A percentile compares a stretch with the other conserved stretches of the same genome.
Evolutionary conservation across 2,329 filamentous ascomycete species (phyloP).

Genomic region (Xylariomycetidae sp.): DNA sequence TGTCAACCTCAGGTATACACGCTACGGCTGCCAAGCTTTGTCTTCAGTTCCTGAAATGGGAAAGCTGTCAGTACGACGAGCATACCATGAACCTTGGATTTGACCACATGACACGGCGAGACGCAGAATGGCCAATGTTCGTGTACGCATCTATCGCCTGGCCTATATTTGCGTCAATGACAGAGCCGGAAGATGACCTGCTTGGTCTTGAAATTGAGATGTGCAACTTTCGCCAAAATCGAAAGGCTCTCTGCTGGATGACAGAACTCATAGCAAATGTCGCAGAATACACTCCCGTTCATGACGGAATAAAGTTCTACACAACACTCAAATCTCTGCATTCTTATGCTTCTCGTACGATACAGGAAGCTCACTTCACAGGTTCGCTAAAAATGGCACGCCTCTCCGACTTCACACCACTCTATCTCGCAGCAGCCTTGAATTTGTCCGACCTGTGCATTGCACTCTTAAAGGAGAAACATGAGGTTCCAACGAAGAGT

Average conservation of each 20-base stretch:
- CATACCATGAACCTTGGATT: background rate
- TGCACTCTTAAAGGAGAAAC: background rate
- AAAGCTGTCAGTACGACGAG: conserved; percentile 10
- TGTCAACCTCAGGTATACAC: conserved; percentile 5
- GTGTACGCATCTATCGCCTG: too few relatives aligned
- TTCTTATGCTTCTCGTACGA: background rate
- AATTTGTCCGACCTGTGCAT: background rate
- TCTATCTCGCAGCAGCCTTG: background rate
- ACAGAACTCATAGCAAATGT: background rate
- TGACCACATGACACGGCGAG: too few relatives aligned
- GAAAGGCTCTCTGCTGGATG: background rate
- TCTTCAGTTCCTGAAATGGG: conserved; percentile 12
- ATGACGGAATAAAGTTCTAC: background rate
- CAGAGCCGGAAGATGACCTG: too few relatives aligned
- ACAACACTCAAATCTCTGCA: background rate
- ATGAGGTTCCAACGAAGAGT: background rate
- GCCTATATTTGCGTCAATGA: too few relatives aligned
- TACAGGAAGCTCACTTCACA: background rate
- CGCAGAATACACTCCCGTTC: background rate
- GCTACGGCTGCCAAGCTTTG: conserved; percentile 7
- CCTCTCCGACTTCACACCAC: background rate
- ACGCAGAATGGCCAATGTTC: too few relatives aligned
- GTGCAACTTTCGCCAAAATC: too few relatives aligned
- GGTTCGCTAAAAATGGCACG: background rate
- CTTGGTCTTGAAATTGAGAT: too few relatives aligned